These are phyloP conservation scores for Yamagishiella unicocca DNA, from an alignment of 139 green algal genomes.

Conservation along the genomic window DNA sequence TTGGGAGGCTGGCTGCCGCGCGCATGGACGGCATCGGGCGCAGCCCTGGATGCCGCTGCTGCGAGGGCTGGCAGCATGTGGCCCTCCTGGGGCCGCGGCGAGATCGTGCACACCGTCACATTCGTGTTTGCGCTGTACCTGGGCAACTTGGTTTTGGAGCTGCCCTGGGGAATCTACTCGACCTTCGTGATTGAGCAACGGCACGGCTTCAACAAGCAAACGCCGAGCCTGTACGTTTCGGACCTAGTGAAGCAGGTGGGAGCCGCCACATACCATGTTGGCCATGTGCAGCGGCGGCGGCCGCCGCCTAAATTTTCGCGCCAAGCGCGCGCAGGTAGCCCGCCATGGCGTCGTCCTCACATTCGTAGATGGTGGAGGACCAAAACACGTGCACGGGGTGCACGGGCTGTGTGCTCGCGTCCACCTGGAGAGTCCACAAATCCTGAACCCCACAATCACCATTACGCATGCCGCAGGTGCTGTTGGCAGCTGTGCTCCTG, in stretches of 20 bases:
- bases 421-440: too few relatives aligned
- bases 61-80: too few relatives aligned
- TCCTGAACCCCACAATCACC: too few relatives aligned
- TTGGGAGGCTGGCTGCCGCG: constrained; percentile 35
- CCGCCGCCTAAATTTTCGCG: too few relatives aligned
- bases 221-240: constrained; percentile 72
- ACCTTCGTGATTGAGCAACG: constrained; percentile 75
- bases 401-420: too few relatives aligned
- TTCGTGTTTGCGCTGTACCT: constrained; percentile 69
- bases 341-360: too few relatives aligned
- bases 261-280: too few relatives aligned
- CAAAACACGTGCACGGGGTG: too few relatives aligned
- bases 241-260: constrained; percentile 70
- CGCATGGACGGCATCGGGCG: background rate
- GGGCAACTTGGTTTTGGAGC: constrained; percentile 57
- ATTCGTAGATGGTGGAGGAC: too few relatives aligned
- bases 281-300: too few relatives aligned
- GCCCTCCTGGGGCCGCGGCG: background rate
- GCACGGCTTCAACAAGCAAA: constrained; percentile 96
- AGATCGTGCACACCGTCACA: constrained; percentile 67
- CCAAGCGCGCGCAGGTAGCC: too few relatives aligned
- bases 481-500: constrained; percentile 73
- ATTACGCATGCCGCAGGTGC: constrained; percentile 55
- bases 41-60: background rate
- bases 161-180: constrained; percentile 85